Evolutionary conservation across 2,329 filamentous ascomycete genomes (phyloP).

Genomic region (Nemania sp.): DNA sequence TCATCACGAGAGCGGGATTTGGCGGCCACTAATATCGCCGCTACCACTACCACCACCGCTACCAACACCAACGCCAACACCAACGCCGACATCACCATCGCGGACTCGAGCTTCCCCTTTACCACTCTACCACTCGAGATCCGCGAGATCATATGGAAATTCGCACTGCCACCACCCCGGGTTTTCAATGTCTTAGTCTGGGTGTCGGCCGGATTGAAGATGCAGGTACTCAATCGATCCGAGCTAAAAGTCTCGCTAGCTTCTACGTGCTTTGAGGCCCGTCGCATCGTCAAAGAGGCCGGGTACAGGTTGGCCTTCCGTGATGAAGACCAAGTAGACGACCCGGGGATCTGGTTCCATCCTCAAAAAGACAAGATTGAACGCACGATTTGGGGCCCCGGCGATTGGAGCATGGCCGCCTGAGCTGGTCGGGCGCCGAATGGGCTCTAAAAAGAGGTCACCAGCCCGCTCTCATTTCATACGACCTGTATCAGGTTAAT

Average conservation of each 20-base stretch:
- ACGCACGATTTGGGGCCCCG: constrained; percentile 46
- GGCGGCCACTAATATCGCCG: neutral
- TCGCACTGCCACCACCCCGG: constrained; percentile 45
- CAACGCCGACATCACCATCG: neutral
- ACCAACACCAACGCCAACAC: neutral
- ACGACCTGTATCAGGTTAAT: neutral
- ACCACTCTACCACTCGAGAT: constrained; percentile 45
- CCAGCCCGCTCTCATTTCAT: too few relatives aligned
- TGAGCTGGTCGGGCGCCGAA: constrained; percentile 1
- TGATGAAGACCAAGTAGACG: constrained; percentile 44
- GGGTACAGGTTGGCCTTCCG: constrained; percentile 47
- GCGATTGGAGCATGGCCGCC: constrained; percentile 36
- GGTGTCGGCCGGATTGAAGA: constrained; percentile 42
- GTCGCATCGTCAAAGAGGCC: constrained; percentile 43
- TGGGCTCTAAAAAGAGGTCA: neutral
- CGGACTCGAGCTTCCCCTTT: constrained; percentile 36
- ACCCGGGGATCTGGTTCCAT: constrained; percentile 49
- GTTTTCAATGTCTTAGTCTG: constrained; percentile 46
- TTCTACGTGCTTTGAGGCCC: constrained; percentile 47
- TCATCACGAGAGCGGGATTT: neutral
- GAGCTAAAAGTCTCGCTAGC: constrained; percentile 45
- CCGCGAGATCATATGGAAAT: constrained; percentile 48
- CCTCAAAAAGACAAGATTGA: constrained; percentile 44
- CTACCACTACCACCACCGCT: neutral
- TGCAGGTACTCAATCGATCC: constrained; percentile 44